Percentiles rank a stretch among this genome's conserved stretches.
phyloP scores from a whole-genome alignment of 2,329 filamentous ascomycete genomes.

The Fusarium sp. region DNA sequence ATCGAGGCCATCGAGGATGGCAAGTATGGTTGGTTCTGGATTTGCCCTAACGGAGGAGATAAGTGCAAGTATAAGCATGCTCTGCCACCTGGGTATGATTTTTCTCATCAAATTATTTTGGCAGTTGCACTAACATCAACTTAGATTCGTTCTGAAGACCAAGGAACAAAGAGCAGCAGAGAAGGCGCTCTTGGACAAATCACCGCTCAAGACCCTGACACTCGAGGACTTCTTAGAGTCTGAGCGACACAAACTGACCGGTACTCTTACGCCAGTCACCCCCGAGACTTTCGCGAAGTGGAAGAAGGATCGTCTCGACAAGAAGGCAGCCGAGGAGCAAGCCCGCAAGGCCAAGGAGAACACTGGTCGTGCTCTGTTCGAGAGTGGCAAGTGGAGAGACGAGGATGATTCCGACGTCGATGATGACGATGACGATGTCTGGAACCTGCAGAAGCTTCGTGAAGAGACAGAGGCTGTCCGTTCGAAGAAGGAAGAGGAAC shows the following conservation, averaged over 20 bases:
- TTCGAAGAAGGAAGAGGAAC: slow-evolving; percentile 82
- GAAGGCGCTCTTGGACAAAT: slow-evolving; percentile 96
- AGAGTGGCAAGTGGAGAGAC: slow-evolving; percentile 91
- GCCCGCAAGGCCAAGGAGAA: slow-evolving; percentile 93
- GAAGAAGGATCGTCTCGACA: slow-evolving; percentile 94
- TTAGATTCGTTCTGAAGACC: slow-evolving; percentile 94
- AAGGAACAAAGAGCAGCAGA: slow-evolving; percentile 96
- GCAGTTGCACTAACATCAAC: slow-evolving; percentile 39
- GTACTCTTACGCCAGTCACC: slow-evolving; percentile 91
- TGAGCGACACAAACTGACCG: slow-evolving; percentile 94
- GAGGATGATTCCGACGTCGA: slow-evolving; percentile 72
- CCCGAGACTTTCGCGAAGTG: slow-evolving; percentile 93
- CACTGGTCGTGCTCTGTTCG: slow-evolving; percentile 93
- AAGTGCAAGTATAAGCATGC: slow-evolving; percentile 99
- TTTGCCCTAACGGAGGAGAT: slow-evolving; percentile 94
- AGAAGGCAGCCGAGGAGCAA: slow-evolving; percentile 95
- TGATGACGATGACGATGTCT: slow-evolving; percentile 70
- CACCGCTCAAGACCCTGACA: slow-evolving; percentile 91
- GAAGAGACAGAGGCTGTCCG: slow-evolving; percentile 84
- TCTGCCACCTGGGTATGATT: slow-evolving; percentile 87
- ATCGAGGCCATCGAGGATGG: slow-evolving; percentile 97
- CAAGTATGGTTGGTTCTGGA: slow-evolving; percentile 99
- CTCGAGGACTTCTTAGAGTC: slow-evolving; percentile 98
- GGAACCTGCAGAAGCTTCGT: slow-evolving; percentile 86
- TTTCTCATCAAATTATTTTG: background rate